Evolutionary conservation across 2,329 filamentous ascomycete species (phyloP), one percentile per base, ranked within the genome.

Genomic region (Harringtonia aguacate): DNA sequence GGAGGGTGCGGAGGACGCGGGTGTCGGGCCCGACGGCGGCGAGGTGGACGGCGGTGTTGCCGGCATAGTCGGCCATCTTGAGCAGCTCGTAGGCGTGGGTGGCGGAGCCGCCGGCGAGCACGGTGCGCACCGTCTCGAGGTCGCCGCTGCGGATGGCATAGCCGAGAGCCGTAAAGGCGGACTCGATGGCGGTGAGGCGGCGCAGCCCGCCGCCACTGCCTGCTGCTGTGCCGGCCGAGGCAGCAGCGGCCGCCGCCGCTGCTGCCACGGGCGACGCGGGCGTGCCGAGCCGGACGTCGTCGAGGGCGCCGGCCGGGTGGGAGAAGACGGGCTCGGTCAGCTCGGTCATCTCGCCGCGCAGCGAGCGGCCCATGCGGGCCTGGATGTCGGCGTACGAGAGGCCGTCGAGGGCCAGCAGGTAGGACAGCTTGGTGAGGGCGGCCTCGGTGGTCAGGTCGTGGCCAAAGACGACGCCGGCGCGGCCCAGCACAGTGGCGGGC

Each of bases 391-490:
- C 67, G 8, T 75, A 70, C 0, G 74, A 72, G n/a, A 84, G 68
- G 28, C 69, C 72, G 1, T 83, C 79, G 4, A 73, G 60, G 5
- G 85, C 84, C 17, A 95, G 73, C 4, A 95, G 74, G 60, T 94
- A 94, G 2, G 86, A 86, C 24, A 95, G 73, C 62, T 95, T 95
- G 18, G 89, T 92, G 52, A 95, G 75, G 7, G 89, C 89, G 3
- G 86, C 89, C 65, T 95, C 89, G 20, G 84, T 84, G 0, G 89
- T 95, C 64, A 95, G 73, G 56, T 94, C 88, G 52, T 89, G 77
- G 7, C 89, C 89, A 52, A 92, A 89, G 28, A 94, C 86, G 39
- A 95, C 86, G 29, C 89, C 89, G 3, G 86, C 86, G 44, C 81
- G 75, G 33, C 86, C 86, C 17, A 95, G 75, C 34, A 83, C 80